phyloP scores from a whole-genome alignment of 1,284 basidiomycete genomes.

The Trametes sp. region DNA sequence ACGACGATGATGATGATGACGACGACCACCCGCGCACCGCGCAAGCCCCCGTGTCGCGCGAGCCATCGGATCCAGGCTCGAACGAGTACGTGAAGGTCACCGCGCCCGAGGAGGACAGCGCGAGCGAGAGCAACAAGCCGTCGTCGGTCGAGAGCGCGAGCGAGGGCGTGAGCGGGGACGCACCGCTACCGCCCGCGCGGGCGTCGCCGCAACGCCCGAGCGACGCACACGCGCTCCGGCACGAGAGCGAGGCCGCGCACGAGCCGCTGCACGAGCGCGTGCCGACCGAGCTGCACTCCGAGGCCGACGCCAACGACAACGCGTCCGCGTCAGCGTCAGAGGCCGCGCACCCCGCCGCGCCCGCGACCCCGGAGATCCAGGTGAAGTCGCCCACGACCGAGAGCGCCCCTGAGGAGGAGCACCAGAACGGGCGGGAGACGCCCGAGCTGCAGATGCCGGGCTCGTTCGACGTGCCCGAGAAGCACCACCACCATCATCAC shows the following conservation, averaged over 20 bases:
- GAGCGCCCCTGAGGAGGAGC: slow-evolving; percentile 23
- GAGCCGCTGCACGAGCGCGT: slow-evolving; percentile 36
- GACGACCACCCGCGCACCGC: slow-evolving; percentile 28
- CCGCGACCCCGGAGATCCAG: background rate
- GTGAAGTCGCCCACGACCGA: slow-evolving; percentile 1
- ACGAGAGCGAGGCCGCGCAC: slow-evolving; percentile 32
- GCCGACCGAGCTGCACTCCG: slow-evolving; percentile 27
- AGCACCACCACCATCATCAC: slow-evolving; percentile 27
- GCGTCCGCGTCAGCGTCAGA: too few species aligned
- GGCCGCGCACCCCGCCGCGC: slow-evolving; percentile 10
- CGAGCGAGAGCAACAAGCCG: background rate
- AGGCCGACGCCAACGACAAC: slow-evolving; percentile 7
- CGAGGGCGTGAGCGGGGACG: slow-evolving; percentile 13
- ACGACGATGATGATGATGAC: slow-evolving; percentile 43
- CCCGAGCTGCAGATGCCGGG: slow-evolving; percentile 56
- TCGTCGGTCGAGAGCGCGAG: slow-evolving; percentile 7
- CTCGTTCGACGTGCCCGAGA: slow-evolving; percentile 48
- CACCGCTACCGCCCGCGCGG: slow-evolving; percentile 7
- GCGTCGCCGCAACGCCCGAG: slow-evolving; percentile 17
- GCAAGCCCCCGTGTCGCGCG: slow-evolving; percentile 1
- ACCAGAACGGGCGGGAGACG: slow-evolving; percentile 38
- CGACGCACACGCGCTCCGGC: slow-evolving; percentile 33
- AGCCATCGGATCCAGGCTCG: slow-evolving; percentile 34
- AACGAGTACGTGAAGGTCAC: slow-evolving; percentile 41
- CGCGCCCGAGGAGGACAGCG: slow-evolving; percentile 35